Evolutionary conservation across 768 basidiomycete genomes (phyloP).

Genomic region (Auricularia auricula-judae): DNA sequence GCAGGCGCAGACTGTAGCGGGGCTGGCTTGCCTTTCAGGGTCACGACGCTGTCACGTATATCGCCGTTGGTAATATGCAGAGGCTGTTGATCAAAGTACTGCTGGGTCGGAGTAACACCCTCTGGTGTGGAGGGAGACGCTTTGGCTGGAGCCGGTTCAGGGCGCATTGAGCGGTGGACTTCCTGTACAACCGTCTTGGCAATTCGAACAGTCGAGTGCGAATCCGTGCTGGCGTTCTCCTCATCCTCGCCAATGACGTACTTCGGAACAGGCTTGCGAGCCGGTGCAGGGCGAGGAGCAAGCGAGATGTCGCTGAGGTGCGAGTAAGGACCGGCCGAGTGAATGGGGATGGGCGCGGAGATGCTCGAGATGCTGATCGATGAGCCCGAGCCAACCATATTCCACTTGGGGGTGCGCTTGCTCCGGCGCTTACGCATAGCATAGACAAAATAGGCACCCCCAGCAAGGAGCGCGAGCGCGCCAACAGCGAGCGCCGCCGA

Average conservation of each 20-base stretch:
- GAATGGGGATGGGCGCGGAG: not conserved
- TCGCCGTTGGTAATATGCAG: not conserved
- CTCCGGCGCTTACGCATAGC: not conserved
- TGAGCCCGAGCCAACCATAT: not conserved
- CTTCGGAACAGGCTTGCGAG: not conserved
- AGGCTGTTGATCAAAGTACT: not conserved
- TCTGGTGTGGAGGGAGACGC: not conserved
- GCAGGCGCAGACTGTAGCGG: not conserved
- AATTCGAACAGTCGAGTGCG: not conserved
- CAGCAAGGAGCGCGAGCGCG: not conserved
- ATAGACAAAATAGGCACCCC: not conserved
- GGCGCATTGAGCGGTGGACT: not conserved
- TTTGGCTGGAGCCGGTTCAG: not conserved
- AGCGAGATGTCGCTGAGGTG: not conserved
- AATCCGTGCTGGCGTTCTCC: not conserved
- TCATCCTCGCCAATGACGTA: not conserved
- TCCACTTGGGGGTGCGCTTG: not conserved
- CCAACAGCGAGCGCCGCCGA: not conserved
- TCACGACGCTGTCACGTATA: not conserved
- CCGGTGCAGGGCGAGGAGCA: not conserved
- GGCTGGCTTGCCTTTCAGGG: not conserved
- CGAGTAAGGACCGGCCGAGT: not conserved
- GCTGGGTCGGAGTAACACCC: not conserved
- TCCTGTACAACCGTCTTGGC: not conserved
- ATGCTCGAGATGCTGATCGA: not conserved